phyloP scores from a whole-genome alignment of 75 land plant species.

The Pseudotsuga menziesii region DNA sequence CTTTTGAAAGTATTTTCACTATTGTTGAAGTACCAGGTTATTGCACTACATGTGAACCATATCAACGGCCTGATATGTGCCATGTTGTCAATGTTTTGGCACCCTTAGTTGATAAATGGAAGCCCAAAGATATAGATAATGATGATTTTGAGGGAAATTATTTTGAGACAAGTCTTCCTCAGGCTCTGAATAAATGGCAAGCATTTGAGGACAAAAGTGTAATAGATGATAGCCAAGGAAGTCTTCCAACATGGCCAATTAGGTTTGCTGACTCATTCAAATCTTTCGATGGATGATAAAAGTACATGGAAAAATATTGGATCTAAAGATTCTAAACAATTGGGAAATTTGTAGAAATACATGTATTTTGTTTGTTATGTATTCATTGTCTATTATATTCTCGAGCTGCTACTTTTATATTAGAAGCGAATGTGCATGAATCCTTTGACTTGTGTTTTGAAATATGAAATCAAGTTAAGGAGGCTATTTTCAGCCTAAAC shows the following conservation, averaged over 20 bases:
- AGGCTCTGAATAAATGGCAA: constrained; percentile 87
- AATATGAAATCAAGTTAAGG: no score
- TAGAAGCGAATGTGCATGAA: no score
- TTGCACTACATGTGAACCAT: constrained; percentile 80
- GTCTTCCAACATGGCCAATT: constrained; percentile 69
- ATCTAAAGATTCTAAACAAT: no score
- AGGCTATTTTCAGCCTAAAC: no score
- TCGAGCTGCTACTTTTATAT: no score
- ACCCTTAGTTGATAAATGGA: constrained; percentile 88
- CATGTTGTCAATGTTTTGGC: constrained; percentile 82
- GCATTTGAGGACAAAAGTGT: constrained; percentile 38
- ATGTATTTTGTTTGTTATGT: no score
- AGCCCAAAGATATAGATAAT: constrained; percentile 46
- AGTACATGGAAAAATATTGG: no score
- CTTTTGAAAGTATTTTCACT: constrained; percentile 44
- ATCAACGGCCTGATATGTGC: constrained; percentile 92
- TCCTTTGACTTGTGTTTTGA: no score
- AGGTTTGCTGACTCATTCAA: constrained; percentile 87
- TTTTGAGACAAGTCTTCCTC: constrained; percentile 55
- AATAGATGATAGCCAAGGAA: constrained; percentile 65
- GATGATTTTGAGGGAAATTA: constrained; percentile 75
- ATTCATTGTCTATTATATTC: no score
- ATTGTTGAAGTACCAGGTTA: constrained; percentile 86
- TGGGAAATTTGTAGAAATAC: no score
- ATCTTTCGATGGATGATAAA: constrained; percentile 64